Evolutionary conservation across 1,284 basidiomycete genomes (phyloP), one percentile per base, ranked within the genome.

Genomic region (Ganoderma sp.): DNA sequence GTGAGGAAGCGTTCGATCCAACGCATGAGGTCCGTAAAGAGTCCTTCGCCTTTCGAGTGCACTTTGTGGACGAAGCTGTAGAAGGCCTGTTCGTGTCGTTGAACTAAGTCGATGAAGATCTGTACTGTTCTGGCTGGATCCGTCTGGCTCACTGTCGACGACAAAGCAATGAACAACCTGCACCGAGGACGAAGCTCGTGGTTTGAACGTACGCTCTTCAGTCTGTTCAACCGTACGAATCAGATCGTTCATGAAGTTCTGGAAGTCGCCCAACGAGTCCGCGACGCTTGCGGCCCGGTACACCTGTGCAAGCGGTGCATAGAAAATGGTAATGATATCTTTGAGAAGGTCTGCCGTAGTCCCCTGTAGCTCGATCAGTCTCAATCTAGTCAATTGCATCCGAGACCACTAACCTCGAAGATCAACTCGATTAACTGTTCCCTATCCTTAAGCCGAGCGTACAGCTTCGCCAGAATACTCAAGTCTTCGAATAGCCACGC

Each of bases 251-350:
- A 99, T 88, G 79, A 99, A 99, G 69, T 87, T 93, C 80, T 99
- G 98, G 64, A 99, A 77, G 78, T 99, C 98, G 43, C 90, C 86
- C 1, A 99, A 79, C 1, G 96, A 98, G 78, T 99, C 97, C 12
- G 94, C 93, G 66, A 99, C 98, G 78, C 94, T 98, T 5, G 98
- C 98, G 4, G 97, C 97, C 77, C 95, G 93, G 83, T 99, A 99
- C 2, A 99, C 98, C 75, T 97, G 95, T 0, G 98, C 98, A n/a
- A 99, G 84, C 1, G 98, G 98, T 0, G 97, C 84, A 80, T 99
- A 99, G 81, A 99, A 99, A 70, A 99, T 99, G 14, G 98, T 99
- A 75, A 99, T 96, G 70, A 99, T 99, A 78, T 99, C 98, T 81
- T 97, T 99, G 75, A 99, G 84, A 50, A 99, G 83, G 61, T 99